These are phyloP conservation scores for Chalciporus chontae DNA, from an alignment of 768 basidiomycete species.

Conservation along the genomic window DNA sequence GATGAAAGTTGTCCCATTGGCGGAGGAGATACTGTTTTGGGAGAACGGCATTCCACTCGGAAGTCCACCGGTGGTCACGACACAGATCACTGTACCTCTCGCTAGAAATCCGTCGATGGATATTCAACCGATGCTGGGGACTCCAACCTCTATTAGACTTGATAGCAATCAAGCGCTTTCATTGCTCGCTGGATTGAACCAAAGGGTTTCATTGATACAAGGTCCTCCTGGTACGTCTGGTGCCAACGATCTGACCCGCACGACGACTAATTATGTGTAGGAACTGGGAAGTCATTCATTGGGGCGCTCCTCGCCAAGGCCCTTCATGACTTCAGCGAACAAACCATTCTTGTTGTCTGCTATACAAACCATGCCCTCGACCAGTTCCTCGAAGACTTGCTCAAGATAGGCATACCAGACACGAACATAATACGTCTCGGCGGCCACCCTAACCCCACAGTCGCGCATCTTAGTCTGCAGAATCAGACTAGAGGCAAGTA, in stretches of 20 bases:
- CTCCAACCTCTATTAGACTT: slow-evolving; percentile 41
- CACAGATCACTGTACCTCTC: slow-evolving; percentile 29
- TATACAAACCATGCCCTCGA: slow-evolving; percentile 75
- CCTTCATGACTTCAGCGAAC: slow-evolving; percentile 43
- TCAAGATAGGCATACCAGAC: slow-evolving; percentile 56
- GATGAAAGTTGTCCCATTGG: slow-evolving; percentile 42
- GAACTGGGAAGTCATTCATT: slow-evolving; percentile 72
- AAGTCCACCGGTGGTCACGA: slow-evolving; percentile 4
- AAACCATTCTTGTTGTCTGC: slow-evolving; percentile 61
- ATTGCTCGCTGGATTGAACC: slow-evolving; percentile 51
- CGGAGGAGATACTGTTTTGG: slow-evolving; percentile 55
- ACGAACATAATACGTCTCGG: slow-evolving; percentile 49
- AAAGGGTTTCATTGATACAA: slow-evolving; percentile 60
- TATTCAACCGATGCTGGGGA: slow-evolving; percentile 37
- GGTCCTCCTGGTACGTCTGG: slow-evolving; percentile 61
- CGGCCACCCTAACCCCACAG: slow-evolving; percentile 49
- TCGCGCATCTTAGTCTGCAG: slow-evolving; percentile 43
- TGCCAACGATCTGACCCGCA: no score
- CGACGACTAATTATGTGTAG: slow-evolving; percentile 28
- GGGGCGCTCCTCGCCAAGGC: slow-evolving; percentile 62
- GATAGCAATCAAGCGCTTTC: slow-evolving; percentile 47
- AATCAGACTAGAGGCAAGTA: slow-evolving; percentile 32
- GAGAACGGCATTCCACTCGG: slow-evolving; percentile 23
- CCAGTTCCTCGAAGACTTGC: slow-evolving; percentile 58
- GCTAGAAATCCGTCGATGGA: slow-evolving; percentile 35